Percentiles rank a stretch among this genome's conserved stretches.
Evolutionary conservation across 257 asterid species (phyloP).

Genomic region (Nicotiana attenuata): DNA sequence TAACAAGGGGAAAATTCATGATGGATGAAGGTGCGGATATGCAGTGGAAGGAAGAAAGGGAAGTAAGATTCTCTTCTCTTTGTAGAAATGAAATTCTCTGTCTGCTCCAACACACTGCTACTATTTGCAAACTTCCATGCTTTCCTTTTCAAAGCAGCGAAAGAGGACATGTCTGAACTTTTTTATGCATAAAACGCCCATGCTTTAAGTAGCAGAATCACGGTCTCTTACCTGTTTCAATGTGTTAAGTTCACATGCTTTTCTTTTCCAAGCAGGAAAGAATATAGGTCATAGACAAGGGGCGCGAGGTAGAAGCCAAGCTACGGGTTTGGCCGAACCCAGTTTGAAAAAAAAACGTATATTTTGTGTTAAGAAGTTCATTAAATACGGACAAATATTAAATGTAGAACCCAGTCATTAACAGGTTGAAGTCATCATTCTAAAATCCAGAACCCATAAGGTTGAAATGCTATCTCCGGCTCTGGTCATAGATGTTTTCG

Average conservation of each 20-base stretch:
- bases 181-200: neutral
- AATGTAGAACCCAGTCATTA: too few relatives aligned
- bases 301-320: too few relatives aligned
- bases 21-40: constrained; percentile 89
- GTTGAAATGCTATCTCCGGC: too few relatives aligned
- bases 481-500: neutral
- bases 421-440: too few relatives aligned
- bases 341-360: too few relatives aligned
- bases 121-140: neutral
- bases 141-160: neutral
- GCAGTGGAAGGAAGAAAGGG: constrained; percentile 96
- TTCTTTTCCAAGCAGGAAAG: neutral
- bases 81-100: neutral
- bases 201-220: neutral
- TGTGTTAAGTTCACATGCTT: neutral
- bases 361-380: too few relatives aligned
- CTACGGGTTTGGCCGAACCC: too few relatives aligned
- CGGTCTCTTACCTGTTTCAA: neutral
- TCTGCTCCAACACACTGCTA: neutral
- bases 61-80: constrained; percentile 26
- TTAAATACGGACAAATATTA: too few relatives aligned
- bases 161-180: neutral
- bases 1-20: constrained; percentile 60
- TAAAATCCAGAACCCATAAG: too few relatives aligned
- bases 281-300: neutral